These are phyloP conservation scores for Fusarium torulosum DNA, from an alignment of 2,329 filamentous ascomycete genomes.

Conservation along the genomic window DNA sequence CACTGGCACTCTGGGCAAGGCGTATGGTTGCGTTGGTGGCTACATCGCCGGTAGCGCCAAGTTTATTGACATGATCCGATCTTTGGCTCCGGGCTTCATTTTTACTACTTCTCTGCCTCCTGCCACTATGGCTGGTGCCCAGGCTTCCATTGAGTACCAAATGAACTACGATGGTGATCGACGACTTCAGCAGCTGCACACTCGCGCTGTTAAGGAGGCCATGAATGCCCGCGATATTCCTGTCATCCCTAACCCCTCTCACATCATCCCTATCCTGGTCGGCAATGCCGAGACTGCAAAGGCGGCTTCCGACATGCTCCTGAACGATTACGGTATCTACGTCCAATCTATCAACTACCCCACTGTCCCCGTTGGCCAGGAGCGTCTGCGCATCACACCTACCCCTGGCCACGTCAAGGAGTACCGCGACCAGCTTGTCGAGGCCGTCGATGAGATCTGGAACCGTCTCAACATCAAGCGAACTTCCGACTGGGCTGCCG, in stretches of 20 bases:
- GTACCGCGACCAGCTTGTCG: conserved; percentile 86
- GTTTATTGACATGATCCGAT: conserved; percentile 92
- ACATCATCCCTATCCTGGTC: conserved; percentile 94
- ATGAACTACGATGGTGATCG: conserved; percentile 87
- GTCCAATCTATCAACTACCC: conserved; percentile 99
- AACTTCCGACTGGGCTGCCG: conserved; percentile 89
- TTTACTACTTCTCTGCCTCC: conserved; percentile 98
- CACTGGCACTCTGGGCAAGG: conserved; percentile 96
- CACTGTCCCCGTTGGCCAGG: conserved; percentile 97
- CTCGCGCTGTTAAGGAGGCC: conserved; percentile 90
- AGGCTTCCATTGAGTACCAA: conserved; percentile 94
- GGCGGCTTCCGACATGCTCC: conserved; percentile 89
- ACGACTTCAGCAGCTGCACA: conserved; percentile 94
- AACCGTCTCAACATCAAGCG: conserved; percentile 88
- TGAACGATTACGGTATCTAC: conserved; percentile 92
- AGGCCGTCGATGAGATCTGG: conserved; percentile 90
- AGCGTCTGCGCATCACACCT: conserved; percentile 93
- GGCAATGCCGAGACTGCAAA: conserved; percentile 95
- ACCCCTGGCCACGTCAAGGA: conserved; percentile 91
- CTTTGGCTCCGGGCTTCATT: conserved; percentile 96
- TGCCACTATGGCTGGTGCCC: conserved; percentile 95
- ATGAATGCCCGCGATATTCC: conserved; percentile 86
- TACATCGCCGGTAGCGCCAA: conserved; percentile 93
- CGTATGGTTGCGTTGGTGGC: conserved; percentile 96
- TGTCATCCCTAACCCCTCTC: conserved; percentile 96